Conservation (phyloP, 2,329 filamentous ascomycete genomes). For the Anisogramma anomala region DNA sequence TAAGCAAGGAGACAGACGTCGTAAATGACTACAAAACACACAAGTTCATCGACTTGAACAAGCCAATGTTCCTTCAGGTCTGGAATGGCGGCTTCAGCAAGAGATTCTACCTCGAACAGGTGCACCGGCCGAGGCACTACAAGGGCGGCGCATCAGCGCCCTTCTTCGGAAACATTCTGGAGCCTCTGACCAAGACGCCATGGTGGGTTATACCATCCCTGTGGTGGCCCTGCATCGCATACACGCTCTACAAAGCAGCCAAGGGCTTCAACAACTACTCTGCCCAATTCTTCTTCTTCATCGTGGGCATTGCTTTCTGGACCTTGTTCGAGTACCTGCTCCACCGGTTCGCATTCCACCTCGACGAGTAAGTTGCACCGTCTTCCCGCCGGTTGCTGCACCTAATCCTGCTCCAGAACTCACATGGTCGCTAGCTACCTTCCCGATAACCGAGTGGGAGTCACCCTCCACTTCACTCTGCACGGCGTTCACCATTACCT, state of each 20-base stretch:
- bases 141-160: slow-evolving; percentile 86
- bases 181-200: slow-evolving; percentile 86
- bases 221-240: slow-evolving; percentile 73
- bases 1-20: slow-evolving; percentile 74
- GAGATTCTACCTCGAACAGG: slow-evolving; percentile 93
- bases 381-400: no score
- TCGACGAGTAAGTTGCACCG: slow-evolving; percentile 61
- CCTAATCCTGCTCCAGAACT: neutral
- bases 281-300: slow-evolving; percentile 49
- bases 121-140: slow-evolving; percentile 92
- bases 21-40: slow-evolving; percentile 69
- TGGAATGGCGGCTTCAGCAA: slow-evolving; percentile 83
- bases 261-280: slow-evolving; percentile 43
- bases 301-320: slow-evolving; percentile 67
- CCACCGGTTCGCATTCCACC: slow-evolving; percentile 86
- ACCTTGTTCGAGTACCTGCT: slow-evolving; percentile 79
- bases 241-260: slow-evolving; percentile 56
- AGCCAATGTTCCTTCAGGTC: slow-evolving; percentile 75
- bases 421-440: slow-evolving; percentile 50
- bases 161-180: slow-evolving; percentile 95
- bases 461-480: slow-evolving; percentile 84
- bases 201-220: slow-evolving; percentile 82
- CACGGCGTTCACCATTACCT: slow-evolving; percentile 97
- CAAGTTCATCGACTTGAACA: slow-evolving; percentile 85
- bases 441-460: slow-evolving; percentile 77